A percentile compares a stretch with the other conserved stretches of the same genome.
phyloP scores from a whole-genome alignment of 805 yeast species.

The Sungouiella thailandica region DNA sequence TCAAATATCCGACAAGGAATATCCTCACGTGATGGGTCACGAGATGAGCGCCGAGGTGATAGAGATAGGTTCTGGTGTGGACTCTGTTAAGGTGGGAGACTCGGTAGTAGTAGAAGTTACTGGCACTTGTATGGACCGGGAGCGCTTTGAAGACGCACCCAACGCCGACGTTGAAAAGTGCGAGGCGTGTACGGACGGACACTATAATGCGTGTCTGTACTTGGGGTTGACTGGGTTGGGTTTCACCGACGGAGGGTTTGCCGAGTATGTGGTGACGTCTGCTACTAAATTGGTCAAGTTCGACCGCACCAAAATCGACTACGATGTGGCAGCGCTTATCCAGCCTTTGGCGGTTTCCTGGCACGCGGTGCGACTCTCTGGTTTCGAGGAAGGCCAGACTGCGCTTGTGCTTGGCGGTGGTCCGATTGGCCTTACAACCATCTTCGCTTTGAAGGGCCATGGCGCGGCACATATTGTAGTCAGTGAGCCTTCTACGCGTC shows the following conservation, averaged over 20 bases:
- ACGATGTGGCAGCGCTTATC: conserved; percentile 45
- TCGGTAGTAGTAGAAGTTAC: conserved; percentile 62
- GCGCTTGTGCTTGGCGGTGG: conserved; percentile 59
- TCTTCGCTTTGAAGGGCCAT: conserved; percentile 47
- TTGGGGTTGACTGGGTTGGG: conserved; percentile 53
- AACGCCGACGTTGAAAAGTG: conserved; percentile 28
- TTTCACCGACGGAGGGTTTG: conserved; percentile 51
- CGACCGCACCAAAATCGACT: conserved; percentile 34
- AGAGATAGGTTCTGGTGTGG: conserved; percentile 44
- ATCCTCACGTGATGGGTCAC: conserved; percentile 50
- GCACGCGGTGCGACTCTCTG: conserved; percentile 50
- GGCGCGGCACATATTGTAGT: conserved; percentile 45
- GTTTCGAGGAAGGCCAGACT: conserved; percentile 36
- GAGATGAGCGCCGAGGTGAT: conserved; percentile 46
- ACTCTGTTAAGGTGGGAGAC: conserved; percentile 19
- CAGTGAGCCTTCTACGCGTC: conserved; percentile 51
- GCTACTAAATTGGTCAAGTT: conserved; percentile 36
- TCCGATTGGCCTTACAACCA: conserved; percentile 57
- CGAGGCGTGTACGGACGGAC: conserved; percentile 45
- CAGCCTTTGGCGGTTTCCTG: conserved; percentile 59
- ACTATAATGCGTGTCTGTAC: conserved; percentile 48
- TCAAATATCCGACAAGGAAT: conserved; percentile 4
- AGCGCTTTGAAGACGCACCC: conserved; percentile 33
- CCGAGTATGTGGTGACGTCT: conserved; percentile 43
- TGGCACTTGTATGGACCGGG: conserved; percentile 49